Conservation (phyloP, 441 rosid genomes). For the Gossypium lobatum region DNA sequence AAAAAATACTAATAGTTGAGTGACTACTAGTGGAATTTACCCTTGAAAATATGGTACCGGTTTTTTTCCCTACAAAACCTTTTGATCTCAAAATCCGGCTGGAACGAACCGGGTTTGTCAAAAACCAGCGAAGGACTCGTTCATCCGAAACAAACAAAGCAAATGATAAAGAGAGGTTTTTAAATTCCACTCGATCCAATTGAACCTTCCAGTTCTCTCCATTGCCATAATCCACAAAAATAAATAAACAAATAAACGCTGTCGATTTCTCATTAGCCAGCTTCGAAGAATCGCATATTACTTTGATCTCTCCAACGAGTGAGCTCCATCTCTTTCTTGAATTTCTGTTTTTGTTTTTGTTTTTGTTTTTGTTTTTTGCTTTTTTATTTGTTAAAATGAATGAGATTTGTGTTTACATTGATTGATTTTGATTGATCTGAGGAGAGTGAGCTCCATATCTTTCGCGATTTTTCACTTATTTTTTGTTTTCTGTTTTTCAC, state of each 20-base stretch:
- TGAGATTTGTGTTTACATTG: background rate
- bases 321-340: background rate
- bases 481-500: background rate
- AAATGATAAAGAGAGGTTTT: background rate
- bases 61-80: no score
- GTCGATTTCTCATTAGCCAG: background rate
- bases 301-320: constrained; percentile 10
- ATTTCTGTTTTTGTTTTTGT: background rate
- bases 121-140: background rate
- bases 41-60: no score
- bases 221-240: background rate
- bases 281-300: background rate
- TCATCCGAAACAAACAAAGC: background rate
- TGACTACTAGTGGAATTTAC: no score
- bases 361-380: background rate
- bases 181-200: background rate
- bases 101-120: background rate
- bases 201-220: background rate
- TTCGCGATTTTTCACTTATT: no score
- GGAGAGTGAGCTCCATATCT: background rate
- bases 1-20: no score
- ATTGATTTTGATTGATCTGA: background rate
- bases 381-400: background rate
- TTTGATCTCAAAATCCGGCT: background rate
- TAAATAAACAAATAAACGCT: background rate